Evolutionary conservation across 768 basidiomycete species (phyloP), one percentile per base, ranked within the genome.

Genomic region (Termitomyces sp.): DNA sequence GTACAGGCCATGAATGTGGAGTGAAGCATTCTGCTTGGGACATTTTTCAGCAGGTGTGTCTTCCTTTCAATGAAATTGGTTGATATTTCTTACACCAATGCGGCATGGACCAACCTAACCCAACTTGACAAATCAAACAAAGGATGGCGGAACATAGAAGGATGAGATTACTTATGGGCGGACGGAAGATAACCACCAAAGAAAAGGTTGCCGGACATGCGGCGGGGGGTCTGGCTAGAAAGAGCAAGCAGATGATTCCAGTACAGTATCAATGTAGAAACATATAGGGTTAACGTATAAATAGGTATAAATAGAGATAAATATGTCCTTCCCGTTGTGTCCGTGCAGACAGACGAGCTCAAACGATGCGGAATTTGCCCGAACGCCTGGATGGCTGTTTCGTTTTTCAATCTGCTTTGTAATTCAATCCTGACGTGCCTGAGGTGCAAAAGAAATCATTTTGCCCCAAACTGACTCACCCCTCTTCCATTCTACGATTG

Each of bases 401-500:
- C 12, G 47, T n/a, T 26, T 48, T 48, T 19, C 47, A 11, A n/a
- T 48, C 31, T 9, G 31, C 26, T 10, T 33, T 48, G 17, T 15
- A 48, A 5, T 48, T 48, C 19, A 48, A 26, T 11, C 47, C 47
- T 14, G 47, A 26, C 5, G n/a, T 11, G 5, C 47, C 31, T 4
- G 26, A 17, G 11, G 5, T 33, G 12, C 47, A 33, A 14, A 48
- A 35, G 47, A 35, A 48, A 14, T 48, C 47, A 1, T 31, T 6
- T 30, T 48, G 47, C 5, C 47, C 47, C 11, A 33, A 33, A 2
- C 33, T 48, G 31, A 43, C 48, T 0, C 47, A 47, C 9, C 55
- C 55, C 23, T 3, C 38, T 50, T 15, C 14, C 57, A 3, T 58
- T 58, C 23, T 58, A 58, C 23, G 57, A 58, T 42, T 37, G 28